Conservation (phyloP, 148 eudicot species). For the Chenopodium album region DNA sequence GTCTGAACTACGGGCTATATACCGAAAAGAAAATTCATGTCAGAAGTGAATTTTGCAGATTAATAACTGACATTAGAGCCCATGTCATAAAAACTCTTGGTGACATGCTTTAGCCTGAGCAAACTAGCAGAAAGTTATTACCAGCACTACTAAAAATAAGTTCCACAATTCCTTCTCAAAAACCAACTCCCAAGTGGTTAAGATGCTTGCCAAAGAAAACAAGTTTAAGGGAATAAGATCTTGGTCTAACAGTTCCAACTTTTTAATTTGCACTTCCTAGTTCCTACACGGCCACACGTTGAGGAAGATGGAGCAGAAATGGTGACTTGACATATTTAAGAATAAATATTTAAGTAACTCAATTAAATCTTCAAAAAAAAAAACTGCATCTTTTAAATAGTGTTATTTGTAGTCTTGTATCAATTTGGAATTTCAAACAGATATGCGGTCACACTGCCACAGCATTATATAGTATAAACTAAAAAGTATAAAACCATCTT, state of each 20-base stretch:
- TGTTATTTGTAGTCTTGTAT: neutral
- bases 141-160: neutral
- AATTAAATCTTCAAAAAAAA: too few relatives aligned
- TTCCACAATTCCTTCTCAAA: neutral
- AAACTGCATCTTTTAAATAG: neutral
- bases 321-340: neutral
- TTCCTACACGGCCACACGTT: too few relatives aligned
- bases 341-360: neutral
- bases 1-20: neutral
- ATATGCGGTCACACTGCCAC: neutral
- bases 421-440: neutral
- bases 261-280: neutral
- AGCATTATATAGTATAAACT: neutral
- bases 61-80: too few relatives aligned
- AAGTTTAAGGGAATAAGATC: neutral
- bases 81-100: neutral
- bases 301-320: neutral
- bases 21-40: neutral
- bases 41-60: too few relatives aligned
- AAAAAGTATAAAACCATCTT: neutral
- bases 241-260: neutral
- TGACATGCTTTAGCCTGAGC: neutral
- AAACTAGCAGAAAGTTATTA: neutral
- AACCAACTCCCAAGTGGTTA: neutral
- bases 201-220: neutral